phyloP scores from a whole-genome alignment of 148 eudicot species.

The Bassia scoparia region DNA sequence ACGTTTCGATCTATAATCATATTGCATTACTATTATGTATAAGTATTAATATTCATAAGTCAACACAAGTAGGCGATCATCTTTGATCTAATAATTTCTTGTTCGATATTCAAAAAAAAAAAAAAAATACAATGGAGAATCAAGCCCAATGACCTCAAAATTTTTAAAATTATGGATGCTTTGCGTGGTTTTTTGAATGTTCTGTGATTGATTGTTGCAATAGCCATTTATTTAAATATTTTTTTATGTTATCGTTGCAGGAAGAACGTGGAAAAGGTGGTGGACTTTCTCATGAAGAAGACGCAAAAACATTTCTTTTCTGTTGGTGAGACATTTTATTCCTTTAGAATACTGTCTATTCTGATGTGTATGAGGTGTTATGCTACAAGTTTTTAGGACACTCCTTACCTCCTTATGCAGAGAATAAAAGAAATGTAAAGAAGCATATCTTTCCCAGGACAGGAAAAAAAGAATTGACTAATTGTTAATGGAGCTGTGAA shows the following conservation, averaged over 20 bases:
- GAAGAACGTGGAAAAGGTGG: slow-evolving; percentile 39
- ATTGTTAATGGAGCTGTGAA: not conserved
- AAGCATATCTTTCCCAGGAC: not conserved
- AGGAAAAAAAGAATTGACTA: not conserved
- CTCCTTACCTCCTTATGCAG: not conserved
- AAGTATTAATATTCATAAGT: too few species aligned
- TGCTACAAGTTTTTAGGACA: not conserved
- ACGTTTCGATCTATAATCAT: too few species aligned
- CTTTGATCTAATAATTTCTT: too few species aligned
- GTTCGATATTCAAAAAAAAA: too few species aligned
- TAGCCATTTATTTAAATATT: not conserved
- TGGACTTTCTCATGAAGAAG: slow-evolving; percentile 61
- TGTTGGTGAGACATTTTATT: slow-evolving; percentile 55
- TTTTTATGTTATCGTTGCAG: slow-evolving; percentile 36
- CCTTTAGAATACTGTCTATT: not conserved
- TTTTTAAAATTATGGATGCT: too few species aligned
- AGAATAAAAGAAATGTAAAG: not conserved
- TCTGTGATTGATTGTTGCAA: not conserved
- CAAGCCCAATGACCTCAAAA: too few species aligned
- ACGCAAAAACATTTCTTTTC: slow-evolving; percentile 42
- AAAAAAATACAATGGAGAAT: too few species aligned
- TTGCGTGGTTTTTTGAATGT: too few species aligned
- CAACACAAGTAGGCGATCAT: too few species aligned
- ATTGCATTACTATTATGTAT: too few species aligned
- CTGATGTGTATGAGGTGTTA: not conserved